Evolutionary conservation across 2,329 filamentous ascomycete species (phyloP).

Genomic region (Malbranchea zuffiana): DNA sequence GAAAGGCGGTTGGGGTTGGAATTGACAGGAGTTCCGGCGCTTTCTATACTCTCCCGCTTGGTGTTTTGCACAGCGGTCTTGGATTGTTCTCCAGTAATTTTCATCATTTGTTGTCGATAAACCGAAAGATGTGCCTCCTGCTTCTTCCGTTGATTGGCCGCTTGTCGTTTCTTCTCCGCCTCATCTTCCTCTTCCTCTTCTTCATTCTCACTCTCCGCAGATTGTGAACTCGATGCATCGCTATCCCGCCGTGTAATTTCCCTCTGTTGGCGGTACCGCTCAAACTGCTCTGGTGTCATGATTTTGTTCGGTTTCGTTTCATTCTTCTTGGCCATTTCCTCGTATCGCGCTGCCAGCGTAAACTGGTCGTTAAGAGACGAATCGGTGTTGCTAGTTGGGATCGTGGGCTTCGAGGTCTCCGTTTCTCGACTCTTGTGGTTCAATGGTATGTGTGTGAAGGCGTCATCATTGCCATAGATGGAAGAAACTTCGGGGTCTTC

Average conservation of each 20-base stretch:
- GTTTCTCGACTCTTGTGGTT: slow-evolving; percentile 4
- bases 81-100: slow-evolving; percentile 62
- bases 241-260: slow-evolving; percentile 57
- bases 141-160: slow-evolving; percentile 67
- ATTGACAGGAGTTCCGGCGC: slow-evolving; percentile 51
- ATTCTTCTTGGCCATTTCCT: slow-evolving; percentile 27
- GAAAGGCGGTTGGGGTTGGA: slow-evolving; percentile 25
- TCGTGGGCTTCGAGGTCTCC: not conserved
- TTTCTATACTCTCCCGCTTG: slow-evolving; percentile 45
- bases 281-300: slow-evolving; percentile 83
- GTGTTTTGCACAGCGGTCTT: slow-evolving; percentile 34
- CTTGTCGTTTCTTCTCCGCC: slow-evolving; percentile 59
- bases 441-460: slow-evolving; percentile 11
- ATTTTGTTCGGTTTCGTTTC: slow-evolving; percentile 53
- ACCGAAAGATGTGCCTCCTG: slow-evolving; percentile 84
- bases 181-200: slow-evolving; percentile 64
- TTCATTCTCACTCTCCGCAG: slow-evolving; percentile 49
- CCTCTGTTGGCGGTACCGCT: slow-evolving; percentile 58
- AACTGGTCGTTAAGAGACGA: slow-evolving; percentile 33
- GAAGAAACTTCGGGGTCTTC: slow-evolving; percentile 11
- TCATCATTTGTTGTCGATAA: slow-evolving; percentile 94
- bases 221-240: slow-evolving; percentile 39
- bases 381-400: not conserved
- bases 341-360: slow-evolving; percentile 37
- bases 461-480: slow-evolving; percentile 11